phyloP scores from a whole-genome alignment of 1,284 basidiomycete species.

The Pseudozyma sp. region DNA sequence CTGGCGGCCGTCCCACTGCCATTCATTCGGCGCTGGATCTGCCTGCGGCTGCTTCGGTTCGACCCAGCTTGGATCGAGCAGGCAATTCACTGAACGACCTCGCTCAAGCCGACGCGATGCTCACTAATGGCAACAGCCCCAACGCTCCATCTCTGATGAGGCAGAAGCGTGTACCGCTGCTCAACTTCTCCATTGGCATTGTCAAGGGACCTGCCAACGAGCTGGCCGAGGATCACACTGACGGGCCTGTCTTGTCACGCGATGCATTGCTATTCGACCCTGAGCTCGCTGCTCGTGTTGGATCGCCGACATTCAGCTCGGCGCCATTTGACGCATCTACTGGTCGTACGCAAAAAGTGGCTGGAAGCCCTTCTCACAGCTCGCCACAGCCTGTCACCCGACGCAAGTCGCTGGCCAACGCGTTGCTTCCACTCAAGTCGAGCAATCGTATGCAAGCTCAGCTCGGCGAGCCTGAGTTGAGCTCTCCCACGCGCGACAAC shows the following conservation, averaged over 20 bases:
- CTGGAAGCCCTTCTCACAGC: conserved; percentile 8
- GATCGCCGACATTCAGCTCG: conserved; percentile 3
- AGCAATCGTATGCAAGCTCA: conserved; percentile 22
- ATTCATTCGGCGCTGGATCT: conserved; percentile 15
- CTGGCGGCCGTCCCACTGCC: conserved; percentile 1
- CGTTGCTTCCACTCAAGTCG: conserved; percentile 21
- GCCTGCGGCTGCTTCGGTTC: conserved; percentile 1
- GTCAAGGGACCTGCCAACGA: conserved; percentile 20
- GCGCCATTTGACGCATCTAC: conserved; percentile 3
- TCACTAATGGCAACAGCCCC: background rate
- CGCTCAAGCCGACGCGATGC: conserved; percentile 8
- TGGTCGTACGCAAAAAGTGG: background rate
- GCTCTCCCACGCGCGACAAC: conserved; percentile 6
- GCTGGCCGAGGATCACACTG: conserved; percentile 13
- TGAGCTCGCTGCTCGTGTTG: conserved; percentile 29
- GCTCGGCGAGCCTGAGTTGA: conserved; percentile 4
- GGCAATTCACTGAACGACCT: conserved; percentile 19
- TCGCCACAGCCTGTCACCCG: conserved; percentile 17
- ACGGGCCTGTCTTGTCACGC: conserved; percentile 32
- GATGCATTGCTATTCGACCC: conserved; percentile 50
- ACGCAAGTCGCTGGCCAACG: conserved; percentile 22
- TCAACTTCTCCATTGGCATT: conserved; percentile 41
- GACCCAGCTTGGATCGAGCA: conserved; percentile 23
- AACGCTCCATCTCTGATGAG: conserved; percentile 16
- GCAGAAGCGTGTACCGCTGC: conserved; percentile 39